Evolutionary conservation across 495 filamentous ascomycete species (phyloP).

Genomic region (Xylaria curta): DNA sequence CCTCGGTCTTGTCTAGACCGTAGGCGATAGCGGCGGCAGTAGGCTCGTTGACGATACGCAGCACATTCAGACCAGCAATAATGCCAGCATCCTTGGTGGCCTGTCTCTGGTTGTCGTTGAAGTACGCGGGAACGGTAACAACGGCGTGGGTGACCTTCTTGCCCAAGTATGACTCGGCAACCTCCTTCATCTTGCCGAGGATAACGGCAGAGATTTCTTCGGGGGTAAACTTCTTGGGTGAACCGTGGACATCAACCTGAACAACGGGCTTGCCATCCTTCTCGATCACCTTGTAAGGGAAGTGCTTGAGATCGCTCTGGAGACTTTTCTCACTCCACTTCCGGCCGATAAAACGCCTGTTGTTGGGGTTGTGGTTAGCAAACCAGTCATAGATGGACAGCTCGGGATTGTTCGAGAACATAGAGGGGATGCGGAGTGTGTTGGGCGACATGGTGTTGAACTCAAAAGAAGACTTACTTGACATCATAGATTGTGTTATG

Average conservation of each 20-base stretch:
- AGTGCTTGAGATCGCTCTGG: slow-evolving; percentile 85
- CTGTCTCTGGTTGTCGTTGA: slow-evolving; percentile 98
- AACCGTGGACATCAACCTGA: slow-evolving; percentile 76
- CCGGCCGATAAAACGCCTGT: slow-evolving; percentile 86
- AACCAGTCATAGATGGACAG: slow-evolving; percentile 11
- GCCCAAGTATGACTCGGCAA: slow-evolving; percentile 90
- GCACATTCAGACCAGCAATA: slow-evolving; percentile 94
- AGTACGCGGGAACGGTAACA: slow-evolving; percentile 97
- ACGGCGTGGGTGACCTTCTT: slow-evolving; percentile 97
- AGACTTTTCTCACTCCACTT: slow-evolving; percentile 87
- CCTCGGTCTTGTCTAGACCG: slow-evolving; percentile 84
- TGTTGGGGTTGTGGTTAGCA: slow-evolving; percentile 31
- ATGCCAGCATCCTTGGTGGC: slow-evolving; percentile 97
- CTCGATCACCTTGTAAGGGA: slow-evolving; percentile 84
- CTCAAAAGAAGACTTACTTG: slow-evolving; percentile 67
- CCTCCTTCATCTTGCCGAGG: slow-evolving; percentile 95
- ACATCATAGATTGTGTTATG: slow-evolving; percentile 88
- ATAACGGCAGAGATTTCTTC: slow-evolving; percentile 90
- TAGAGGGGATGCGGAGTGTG: not conserved
- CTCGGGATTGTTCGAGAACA: not conserved
- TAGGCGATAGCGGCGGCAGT: slow-evolving; percentile 89
- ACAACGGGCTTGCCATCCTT: slow-evolving; percentile 84
- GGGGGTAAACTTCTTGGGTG: slow-evolving; percentile 79
- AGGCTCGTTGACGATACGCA: slow-evolving; percentile 96
- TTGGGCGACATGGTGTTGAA: not conserved